Evolutionary conservation across 1,284 basidiomycete species (phyloP).

Genomic region (Ustilago trichophora): DNA sequence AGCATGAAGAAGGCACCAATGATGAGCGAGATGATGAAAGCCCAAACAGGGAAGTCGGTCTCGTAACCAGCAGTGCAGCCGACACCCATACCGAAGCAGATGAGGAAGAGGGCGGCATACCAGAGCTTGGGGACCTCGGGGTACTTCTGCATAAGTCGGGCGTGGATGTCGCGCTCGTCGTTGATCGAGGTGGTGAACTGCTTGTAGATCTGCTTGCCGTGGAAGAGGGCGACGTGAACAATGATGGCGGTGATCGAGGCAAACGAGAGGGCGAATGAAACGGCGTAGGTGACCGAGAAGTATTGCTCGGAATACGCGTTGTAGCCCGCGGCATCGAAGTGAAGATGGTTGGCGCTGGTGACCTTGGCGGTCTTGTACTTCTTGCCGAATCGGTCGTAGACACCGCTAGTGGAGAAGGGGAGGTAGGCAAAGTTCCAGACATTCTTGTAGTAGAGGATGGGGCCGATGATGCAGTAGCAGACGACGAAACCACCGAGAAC

Average conservation of each 20-base stretch:
- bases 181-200: slow-evolving; percentile 56
- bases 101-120: slow-evolving; percentile 71
- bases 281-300: slow-evolving; percentile 76
- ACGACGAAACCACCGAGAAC: slow-evolving; percentile 47
- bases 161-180: slow-evolving; percentile 84
- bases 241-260: slow-evolving; percentile 77
- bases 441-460: slow-evolving; percentile 61
- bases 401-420: slow-evolving; percentile 50
- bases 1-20: slow-evolving; percentile 73
- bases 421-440: slow-evolving; percentile 53
- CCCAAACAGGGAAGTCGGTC: slow-evolving; percentile 81
- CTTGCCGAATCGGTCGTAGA: slow-evolving; percentile 55
- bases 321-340: slow-evolving; percentile 47
- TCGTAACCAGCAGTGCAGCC: slow-evolving; percentile 76
- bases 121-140: slow-evolving; percentile 75
- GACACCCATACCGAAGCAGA: slow-evolving; percentile 74
- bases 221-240: slow-evolving; percentile 71
- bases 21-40: slow-evolving; percentile 72
- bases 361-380: slow-evolving; percentile 45
- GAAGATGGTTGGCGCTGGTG: slow-evolving; percentile 26
- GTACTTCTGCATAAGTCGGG: slow-evolving; percentile 82
- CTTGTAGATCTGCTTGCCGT: slow-evolving; percentile 53
- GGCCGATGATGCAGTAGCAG: slow-evolving; percentile 55
- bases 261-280: slow-evolving; percentile 72
- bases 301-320: slow-evolving; percentile 58